Base-by-base conservation (phyloP, 2,329 filamentous ascomycete genomes). In the Claviceps arundinis region DNA sequence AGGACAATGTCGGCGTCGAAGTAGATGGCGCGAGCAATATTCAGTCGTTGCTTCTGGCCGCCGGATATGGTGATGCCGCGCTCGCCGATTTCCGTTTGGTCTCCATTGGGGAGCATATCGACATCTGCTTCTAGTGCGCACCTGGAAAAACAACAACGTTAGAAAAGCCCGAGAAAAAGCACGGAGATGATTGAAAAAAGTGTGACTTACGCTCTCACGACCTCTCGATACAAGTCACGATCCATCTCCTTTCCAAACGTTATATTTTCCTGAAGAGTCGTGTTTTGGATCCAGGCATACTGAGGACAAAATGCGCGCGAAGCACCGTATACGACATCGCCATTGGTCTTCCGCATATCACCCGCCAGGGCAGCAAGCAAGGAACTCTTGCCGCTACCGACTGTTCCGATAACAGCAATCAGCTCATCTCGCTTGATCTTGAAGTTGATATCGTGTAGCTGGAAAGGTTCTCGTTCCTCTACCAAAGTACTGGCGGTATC, bases 261-360 rank as follows among this genome's bases (percentile, higher is more conserved):
- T 54, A 98, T 95, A 61, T 98, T 98, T 37, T 95, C 81, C 56
- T 81, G 82, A 3, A 97, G 78, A 0, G 85, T 87, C 0, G 89
- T 77, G 62, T 97, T 97, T 64, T 97, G 91, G 48, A 98, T 95
- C 93, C 93, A 98, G 0, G 93, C 88, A 62, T 95, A 95, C 64
- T 98, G 91, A 0, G 91, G 91, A 58, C 93, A 97, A 61, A 95
- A 96, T 0, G 91, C 88, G 56, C 90, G 77, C 3, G 82, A 84
- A 0, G 88, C 88, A 42, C 90, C 87, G 59, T 93, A 77, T 0
- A 80, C 77, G 5, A 94, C 77, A 40, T 84, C 76, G 11, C 89
- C 89, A 3, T 70, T 71, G 0, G 87, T 94, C 65, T 84, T 85
- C 45, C 89, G 82, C 91, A 97, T 97, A 57, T 97, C 91, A 24